These are phyloP conservation scores for Phaeosphaeriaceae sp. DNA, from an alignment of 2,329 filamentous ascomycete species.

Conservation along the genomic window DNA sequence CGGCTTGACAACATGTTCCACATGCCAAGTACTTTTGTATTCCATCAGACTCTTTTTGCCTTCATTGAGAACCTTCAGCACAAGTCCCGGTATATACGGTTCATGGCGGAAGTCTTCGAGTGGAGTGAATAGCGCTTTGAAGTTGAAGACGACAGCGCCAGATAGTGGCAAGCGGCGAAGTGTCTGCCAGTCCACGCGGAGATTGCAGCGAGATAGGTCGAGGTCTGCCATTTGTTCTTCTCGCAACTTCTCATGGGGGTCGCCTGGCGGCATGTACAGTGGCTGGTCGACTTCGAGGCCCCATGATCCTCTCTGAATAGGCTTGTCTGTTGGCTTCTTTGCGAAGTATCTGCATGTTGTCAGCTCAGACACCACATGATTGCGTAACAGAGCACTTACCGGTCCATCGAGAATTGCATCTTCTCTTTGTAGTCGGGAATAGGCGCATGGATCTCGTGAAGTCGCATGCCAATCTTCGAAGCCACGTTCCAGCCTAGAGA, in stretches of 20 bases:
- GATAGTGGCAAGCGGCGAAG: constrained; percentile 79
- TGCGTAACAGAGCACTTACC: constrained; percentile 56
- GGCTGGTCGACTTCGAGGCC: constrained; percentile 78
- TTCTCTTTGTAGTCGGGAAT: constrained; percentile 88
- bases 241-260: constrained; percentile 69
- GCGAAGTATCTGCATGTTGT: constrained; percentile 73
- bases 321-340: constrained; percentile 74
- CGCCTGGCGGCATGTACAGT: constrained; percentile 74
- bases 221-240: constrained; percentile 65
- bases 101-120: constrained; percentile 74
- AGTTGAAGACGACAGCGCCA: constrained; percentile 81
- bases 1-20: constrained; percentile 74
- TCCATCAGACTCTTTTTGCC: constrained; percentile 75
- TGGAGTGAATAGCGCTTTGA: constrained; percentile 84
- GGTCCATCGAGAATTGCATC: constrained; percentile 87
- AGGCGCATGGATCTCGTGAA: constrained; percentile 74
- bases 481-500: constrained; percentile 80
- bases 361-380: not conserved
- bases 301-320: constrained; percentile 87
- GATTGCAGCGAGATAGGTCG: constrained; percentile 64
- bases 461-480: constrained; percentile 73
- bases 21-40: constrained; percentile 84
- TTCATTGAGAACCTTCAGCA: constrained; percentile 72
- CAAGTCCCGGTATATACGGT: constrained; percentile 72
- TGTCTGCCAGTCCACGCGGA: constrained; percentile 90